Conservation (phyloP, 345 rosid species). For the Adansonia digitata region DNA sequence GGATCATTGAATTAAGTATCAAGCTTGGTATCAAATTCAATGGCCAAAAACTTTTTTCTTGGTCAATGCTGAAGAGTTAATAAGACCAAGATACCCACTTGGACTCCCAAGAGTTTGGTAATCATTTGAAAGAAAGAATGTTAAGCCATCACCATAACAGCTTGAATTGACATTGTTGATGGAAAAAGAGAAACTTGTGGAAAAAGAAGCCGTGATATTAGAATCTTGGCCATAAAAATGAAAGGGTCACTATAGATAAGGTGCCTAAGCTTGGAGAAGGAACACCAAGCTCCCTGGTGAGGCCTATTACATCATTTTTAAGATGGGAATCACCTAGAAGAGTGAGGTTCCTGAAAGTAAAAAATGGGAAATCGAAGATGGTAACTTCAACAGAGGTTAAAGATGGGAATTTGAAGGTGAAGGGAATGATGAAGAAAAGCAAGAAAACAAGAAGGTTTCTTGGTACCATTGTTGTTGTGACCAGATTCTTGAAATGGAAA, state of each 20-base stretch:
- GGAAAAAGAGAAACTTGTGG: not conserved
- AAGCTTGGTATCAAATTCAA: not conserved
- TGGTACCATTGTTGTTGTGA: constrained; percentile 25
- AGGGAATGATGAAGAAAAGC: constrained; percentile 24
- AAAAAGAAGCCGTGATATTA: not conserved
- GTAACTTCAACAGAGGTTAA: constrained; percentile 26
- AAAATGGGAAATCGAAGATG: constrained; percentile 50
- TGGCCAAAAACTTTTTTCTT: not conserved
- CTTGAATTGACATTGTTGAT: not conserved
- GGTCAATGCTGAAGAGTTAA: not conserved
- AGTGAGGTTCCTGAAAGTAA: constrained; percentile 68
- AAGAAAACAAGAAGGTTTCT: constrained; percentile 44
- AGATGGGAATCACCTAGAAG: constrained; percentile 62
- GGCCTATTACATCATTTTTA: not conserved
- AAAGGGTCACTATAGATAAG: not conserved
- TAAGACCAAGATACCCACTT: not conserved
- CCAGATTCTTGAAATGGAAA: not conserved
- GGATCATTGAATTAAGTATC: not conserved
- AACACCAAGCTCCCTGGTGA: not conserved
- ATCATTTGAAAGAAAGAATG: not conserved
- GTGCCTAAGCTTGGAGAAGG: not conserved
- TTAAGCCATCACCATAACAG: not conserved
- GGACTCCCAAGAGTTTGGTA: not conserved
- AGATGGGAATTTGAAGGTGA: constrained; percentile 17
- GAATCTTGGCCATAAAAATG: not conserved